Evolutionary conservation across 2,329 filamentous ascomycete species (phyloP).

Genomic region (Pseudocercospora pini-densiflorae): DNA sequence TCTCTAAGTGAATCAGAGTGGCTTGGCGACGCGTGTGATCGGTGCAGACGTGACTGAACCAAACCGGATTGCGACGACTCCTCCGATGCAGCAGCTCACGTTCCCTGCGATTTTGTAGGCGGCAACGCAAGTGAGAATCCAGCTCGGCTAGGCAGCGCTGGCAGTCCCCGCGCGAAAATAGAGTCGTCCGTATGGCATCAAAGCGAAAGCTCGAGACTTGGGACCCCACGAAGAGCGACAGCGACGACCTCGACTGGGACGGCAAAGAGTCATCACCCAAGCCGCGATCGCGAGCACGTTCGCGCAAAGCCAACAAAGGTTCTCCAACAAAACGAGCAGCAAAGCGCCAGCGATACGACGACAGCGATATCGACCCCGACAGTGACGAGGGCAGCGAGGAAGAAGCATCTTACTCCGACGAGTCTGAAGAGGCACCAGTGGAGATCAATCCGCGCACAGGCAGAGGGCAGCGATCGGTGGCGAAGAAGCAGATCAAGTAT

Average conservation of each 20-base stretch:
- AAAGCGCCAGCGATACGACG: constrained; percentile 46
- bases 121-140: background rate
- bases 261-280: constrained; percentile 29
- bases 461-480: constrained; percentile 59
- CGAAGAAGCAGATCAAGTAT: constrained; percentile 60
- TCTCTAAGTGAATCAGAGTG: background rate
- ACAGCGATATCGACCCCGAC: constrained; percentile 52
- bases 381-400: constrained; percentile 47
- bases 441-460: constrained; percentile 62
- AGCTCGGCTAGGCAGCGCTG: constrained; percentile 9
- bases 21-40: background rate
- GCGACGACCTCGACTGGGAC: constrained; percentile 44
- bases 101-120: background rate
- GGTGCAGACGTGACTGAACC: background rate
- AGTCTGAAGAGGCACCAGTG: constrained; percentile 53
- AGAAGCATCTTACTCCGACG: constrained; percentile 47
- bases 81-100: background rate
- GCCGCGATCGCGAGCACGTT: constrained; percentile 29
- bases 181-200: constrained; percentile 18
- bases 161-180: constrained; percentile 5
- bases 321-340: constrained; percentile 30
- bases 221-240: constrained; percentile 43
- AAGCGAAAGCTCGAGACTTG: constrained; percentile 46
- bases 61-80: background rate
- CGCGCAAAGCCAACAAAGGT: constrained; percentile 33